Base-by-base conservation (phyloP, 305 asterid genomes). In the Fraxinus greggii region DNA sequence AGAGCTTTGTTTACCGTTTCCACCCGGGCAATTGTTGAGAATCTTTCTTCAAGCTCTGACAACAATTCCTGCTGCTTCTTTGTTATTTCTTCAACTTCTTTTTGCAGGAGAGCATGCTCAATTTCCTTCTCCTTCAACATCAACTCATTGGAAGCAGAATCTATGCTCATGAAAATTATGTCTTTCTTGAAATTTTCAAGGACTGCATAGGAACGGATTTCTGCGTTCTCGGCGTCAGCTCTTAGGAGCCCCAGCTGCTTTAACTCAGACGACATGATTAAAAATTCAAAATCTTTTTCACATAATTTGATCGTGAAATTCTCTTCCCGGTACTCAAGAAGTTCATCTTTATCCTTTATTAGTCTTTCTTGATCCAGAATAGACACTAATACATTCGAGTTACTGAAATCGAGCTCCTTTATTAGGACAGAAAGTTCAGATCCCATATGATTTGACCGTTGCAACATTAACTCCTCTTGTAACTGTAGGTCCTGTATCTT, bases 391-490 rank as follows among this genome's bases (percentile, higher is more conserved):
- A 90, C 88, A 28, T 85, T 81, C 76, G 83, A 86, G 87, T 91
- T 91, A 83, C 94, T 92, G 73, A 83, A 87, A 84, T 92, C 96
- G 69, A 96, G 85, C 89, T 93, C 97, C 90, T 84, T 91, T 92
- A 92, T 88, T 75, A 97, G 83, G 80, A 69, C 77, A 35, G 90
- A 88, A 81, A 95, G 90, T 79, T 97, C 97, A 84, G 90, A 91
- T 38, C 98, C 98, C 84, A 97, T 88, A 84, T 87, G 89, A 77
- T 90, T 91, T 12, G 98, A 93, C 88, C 93, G 91, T 82, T 90
- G 91, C 89, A 95, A 85, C 97, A 95, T 93, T 83, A 87, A 69
- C 91, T 95, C 97, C 85, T 97, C 98, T 83, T 90, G 97, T 81
- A 79, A 74, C 87, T 90, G 96, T 78, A 97, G 81, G 87, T 89